Base-by-base conservation (phyloP, 176 grass and related monocot genomes). In the Triticum urartu region DNA sequence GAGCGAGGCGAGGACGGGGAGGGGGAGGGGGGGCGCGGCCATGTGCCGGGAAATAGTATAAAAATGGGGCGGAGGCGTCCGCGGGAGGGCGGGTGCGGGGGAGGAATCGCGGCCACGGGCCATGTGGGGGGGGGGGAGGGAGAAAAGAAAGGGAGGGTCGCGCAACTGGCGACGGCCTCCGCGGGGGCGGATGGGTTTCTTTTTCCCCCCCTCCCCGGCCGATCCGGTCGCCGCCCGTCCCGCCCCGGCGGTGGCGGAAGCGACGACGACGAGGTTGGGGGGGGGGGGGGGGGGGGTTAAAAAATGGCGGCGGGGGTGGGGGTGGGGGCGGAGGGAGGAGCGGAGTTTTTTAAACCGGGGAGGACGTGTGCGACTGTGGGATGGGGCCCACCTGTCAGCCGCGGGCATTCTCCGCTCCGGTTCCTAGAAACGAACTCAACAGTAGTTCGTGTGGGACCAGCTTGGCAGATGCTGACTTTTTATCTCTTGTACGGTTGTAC, bases 41-140 rank as follows among this genome's bases (percentile, higher is more conserved):
- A 77, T 77, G 73, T 77, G 73, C 1, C 45, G 25, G 47, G 73
- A 77, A 77, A 76, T 76, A 76, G 73, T 76, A 76, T 76, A 76
- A 77, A 77, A 77, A 34, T 77, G 72, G 47, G 42, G 73, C 45
- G 73, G 73, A 54, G 73, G 73, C 73, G 39, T 40, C 39, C 39
- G 73, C 73, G 43, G 18, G 72, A 7, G 72, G 42, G 72, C 43
- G 72, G 39, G 40, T 47, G 71, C 11, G 71, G 71, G 71, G 39
- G 40, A 74, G 71, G 73, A 76, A 76, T 76, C 73, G 73, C 73
- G 73, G 43, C 59, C 59, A 62, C 59, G 59, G 73, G 73, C 73
- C 73, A 77, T 77, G 73, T 56, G 73, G 56, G 43, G 13, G 1
- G 12, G 11, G 3, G 11, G 22, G 63, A 26, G 13, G 26, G 26